Base-by-base conservation (phyloP, 2,329 filamentous ascomycete species). In the Ustulina deusta region DNA sequence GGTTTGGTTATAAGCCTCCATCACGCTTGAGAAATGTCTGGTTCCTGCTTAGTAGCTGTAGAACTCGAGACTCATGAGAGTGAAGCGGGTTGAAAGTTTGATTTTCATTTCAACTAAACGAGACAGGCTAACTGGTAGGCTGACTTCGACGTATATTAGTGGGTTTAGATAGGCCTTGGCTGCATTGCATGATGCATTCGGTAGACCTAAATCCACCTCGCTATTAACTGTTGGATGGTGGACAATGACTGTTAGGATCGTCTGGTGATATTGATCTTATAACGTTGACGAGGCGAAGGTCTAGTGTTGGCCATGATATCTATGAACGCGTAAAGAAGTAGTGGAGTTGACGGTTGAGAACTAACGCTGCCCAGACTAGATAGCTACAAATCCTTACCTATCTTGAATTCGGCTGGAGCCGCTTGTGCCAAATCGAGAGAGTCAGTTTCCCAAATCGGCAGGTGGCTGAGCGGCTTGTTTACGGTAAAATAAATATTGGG, bases 391-490 rank as follows among this genome's bases (percentile, higher is more conserved):
- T 58, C 3, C 34, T 7, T 20, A n/a, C 17, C 51, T n/a, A 22
- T 38, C 20, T 34, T 48, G 10, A 9, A 22, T 13, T 29, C 11
- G 3, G n/a, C 9, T 25, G 6, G 27, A 36, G 22, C 6, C 34
- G 20, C 46, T 46, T 40, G 22, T 17, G 1, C 3, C 55, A 44
- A 55, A 56, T n/a, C 22, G 3, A 55, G n/a, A 7, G 27, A 59
- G 54, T 42, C 20, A 52, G 51, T 57, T 68, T 57, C 65, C 65
- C 27, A 61, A 68, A 61, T 7, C 7, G 61, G 65, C 27, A 61
- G 42, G 48, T 56, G 27, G 11, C 61, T n/a, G 20, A 40, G 17
- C 49, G 27, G 42, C 34, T 60, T 40, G 27, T n/a, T 7, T 34
- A n/a, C n/a, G n/a, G n/a, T n/a, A n/a, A 38, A 42, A 42, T 6